Evolutionary conservation across 305 asterid species (phyloP).

Genomic region (Fraxinus xanthoxyloides): DNA sequence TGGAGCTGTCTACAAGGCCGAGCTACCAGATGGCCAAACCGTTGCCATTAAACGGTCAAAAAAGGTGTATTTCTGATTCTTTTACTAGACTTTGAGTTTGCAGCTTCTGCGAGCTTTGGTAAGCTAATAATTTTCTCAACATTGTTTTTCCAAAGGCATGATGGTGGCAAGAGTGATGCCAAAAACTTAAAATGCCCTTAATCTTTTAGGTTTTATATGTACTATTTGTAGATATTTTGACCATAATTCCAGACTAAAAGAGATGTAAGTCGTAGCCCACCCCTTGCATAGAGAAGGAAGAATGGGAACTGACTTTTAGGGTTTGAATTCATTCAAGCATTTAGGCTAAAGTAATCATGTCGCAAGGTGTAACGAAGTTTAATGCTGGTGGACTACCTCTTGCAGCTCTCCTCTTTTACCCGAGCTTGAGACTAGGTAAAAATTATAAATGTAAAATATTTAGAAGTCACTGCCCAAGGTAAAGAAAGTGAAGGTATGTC

Average conservation of each 20-base stretch:
- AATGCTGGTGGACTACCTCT: not conserved
- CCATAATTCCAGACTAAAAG: not conserved
- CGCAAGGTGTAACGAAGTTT: not conserved
- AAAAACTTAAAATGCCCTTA: not conserved
- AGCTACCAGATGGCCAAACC: conserved; percentile 67
- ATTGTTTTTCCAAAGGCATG: not conserved
- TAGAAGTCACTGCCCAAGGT: not conserved
- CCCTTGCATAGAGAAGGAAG: not conserved
- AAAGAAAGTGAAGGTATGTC: not conserved
- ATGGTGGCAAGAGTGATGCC: not conserved
- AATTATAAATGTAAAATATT: not conserved
- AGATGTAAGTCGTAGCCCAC: not conserved
- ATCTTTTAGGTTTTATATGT: not conserved
- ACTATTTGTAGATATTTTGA: not conserved
- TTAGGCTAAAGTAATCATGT: not conserved
- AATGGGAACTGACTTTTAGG: not conserved
- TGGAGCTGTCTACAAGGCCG: conserved; percentile 88
- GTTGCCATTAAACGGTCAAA: conserved; percentile 95
- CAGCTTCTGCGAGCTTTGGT: not conserved
- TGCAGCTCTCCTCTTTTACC: not conserved
- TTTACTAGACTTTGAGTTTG: conserved; percentile 12
- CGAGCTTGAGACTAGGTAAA: not conserved
- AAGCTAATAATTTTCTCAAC: not conserved
- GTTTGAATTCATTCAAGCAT: not conserved
- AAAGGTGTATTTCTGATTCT: conserved; percentile 47